Evolutionary conservation across 306 rosid genomes (phyloP).

Genomic region (Lagenaria siceraria): DNA sequence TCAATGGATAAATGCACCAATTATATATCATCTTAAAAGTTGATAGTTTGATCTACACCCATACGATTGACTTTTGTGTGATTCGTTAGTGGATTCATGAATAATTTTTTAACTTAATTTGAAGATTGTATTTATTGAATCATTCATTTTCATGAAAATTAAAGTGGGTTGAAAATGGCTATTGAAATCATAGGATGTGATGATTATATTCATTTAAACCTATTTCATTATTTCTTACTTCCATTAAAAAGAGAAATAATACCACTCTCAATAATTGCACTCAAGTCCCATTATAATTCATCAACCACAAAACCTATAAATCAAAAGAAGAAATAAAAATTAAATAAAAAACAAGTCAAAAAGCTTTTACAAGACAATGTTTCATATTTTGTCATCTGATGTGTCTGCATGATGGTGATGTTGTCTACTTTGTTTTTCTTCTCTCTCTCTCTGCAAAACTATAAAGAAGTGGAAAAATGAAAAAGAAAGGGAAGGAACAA

Average conservation of each 20-base stretch:
- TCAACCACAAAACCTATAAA: not conserved
- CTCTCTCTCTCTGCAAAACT: not conserved
- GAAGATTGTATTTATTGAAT: too few species aligned
- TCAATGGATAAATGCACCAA: too few species aligned
- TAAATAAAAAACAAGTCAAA: not conserved
- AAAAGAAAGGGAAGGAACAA: not conserved
- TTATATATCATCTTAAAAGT: too few species aligned
- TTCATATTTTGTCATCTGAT: slow-evolving; percentile 3
- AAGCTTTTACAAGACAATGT: not conserved
- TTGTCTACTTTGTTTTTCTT: not conserved
- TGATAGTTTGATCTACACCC: too few species aligned
- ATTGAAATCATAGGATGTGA: not conserved
- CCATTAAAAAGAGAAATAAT: not conserved
- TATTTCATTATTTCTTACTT: not conserved
- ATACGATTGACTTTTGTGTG: too few species aligned
- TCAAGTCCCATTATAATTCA: not conserved
- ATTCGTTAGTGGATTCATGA: too few species aligned
- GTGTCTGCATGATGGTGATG: slow-evolving; percentile 3
- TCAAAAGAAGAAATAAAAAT: not conserved
- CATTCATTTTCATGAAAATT: too few species aligned
- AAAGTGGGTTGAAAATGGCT: too few species aligned
- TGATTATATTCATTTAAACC: too few species aligned
- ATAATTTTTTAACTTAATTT: too few species aligned
- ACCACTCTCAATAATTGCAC: not conserved
- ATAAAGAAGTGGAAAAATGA: not conserved